Base-by-base conservation (phyloP, 768 basidiomycete species). In the Xerocomellus dryophilus region DNA sequence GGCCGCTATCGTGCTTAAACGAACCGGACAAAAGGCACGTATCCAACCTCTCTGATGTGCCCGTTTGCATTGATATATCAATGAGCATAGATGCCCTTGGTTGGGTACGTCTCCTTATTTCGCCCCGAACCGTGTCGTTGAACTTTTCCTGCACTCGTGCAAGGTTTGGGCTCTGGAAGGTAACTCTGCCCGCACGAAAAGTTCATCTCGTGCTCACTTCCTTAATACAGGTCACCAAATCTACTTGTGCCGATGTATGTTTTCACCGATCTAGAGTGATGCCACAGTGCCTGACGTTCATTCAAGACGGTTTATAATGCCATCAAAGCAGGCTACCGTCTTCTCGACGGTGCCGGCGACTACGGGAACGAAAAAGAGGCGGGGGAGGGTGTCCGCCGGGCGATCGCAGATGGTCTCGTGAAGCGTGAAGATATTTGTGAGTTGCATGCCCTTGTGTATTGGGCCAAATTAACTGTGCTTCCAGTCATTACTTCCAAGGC, bases 361-460 rank as follows among this genome's bases (percentile, higher is more conserved):
- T 93, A 93, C 68, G 92, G 88, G 8, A 95, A 96, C 59, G 93
- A 96, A 73, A 88, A 85, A 64, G 84, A 93, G 31, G 86, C 88
- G 5, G 91, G 89, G 2, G 78, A 84, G 62, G 92, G 92, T 58
- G 79, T 94, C 53, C 78, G 76, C 48, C 82, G 84, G 14, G 92
- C 91, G n/a, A 80, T 94, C 59, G 67, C 74, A 38, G 90, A 92
- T 7, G 91, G 93, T 14, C 66, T 94, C 35, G 87, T 96, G 53
- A 92, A 88, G 72, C 81, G 93, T 34, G 89, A 93, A 70, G 93
- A 96, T 12, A 74, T 96, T 29, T 91, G 88, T 88, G 68, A 74
- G 86, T 77, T 20, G 23, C 14, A 20, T 21, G 35, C 27, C 18
- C 29, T 41, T 12, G 12, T 47, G 15, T 23, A 25, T 35, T 23